Evolutionary conservation across 257 asterid species (phyloP), one percentile per base, ranked within the genome.

Genomic region (Haberlea rhodopensis): DNA sequence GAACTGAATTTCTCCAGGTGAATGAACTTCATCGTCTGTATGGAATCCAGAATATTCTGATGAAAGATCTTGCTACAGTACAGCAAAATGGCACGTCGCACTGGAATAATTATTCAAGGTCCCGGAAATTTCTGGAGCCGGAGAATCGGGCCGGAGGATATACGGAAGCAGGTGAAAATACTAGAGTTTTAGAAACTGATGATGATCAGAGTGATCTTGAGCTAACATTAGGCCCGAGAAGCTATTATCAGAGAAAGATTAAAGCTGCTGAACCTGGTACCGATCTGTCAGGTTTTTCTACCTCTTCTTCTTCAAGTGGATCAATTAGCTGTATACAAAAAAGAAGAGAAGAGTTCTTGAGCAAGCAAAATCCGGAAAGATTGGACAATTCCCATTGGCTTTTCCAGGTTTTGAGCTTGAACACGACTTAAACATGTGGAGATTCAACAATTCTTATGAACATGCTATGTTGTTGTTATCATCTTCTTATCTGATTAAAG

Each of bases 21-120:
- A 63, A 57, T 8, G 87, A 82, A 56, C 87, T 82, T 57, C 87
- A 82, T 65, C 83, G 85, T n/a, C 60, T 82, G 18, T 79, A 82
- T 60, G 76, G 65, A 55, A 70, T 69, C 7, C 87, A 82, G 52
- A 82, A 82, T 70, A 53, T 63, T 16, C 76, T 82, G 53, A 79
- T 75, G 85, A 79, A 74, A 43, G 73, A 72, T 62, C 62, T 57
- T 4, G 27, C 67, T 5, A 62, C 7, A 62, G 37, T 31, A 57
- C 15, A 51, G 49, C 62, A 26, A 34, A 55, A 43, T 7, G 69
- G 31, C 63, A 40, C 10, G 58, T 52, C 57, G 28, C n/a, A 57
- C 26, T 53, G 65, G 21, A 26, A 54, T 43, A 23, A 32, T 21
- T 48, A 53, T 31, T 40, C 61, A 53, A 71, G 45, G 62, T 26